Evolutionary conservation across 2,329 filamentous ascomycete genomes (phyloP).

Genomic region (Trichoderma lentiforme): DNA sequence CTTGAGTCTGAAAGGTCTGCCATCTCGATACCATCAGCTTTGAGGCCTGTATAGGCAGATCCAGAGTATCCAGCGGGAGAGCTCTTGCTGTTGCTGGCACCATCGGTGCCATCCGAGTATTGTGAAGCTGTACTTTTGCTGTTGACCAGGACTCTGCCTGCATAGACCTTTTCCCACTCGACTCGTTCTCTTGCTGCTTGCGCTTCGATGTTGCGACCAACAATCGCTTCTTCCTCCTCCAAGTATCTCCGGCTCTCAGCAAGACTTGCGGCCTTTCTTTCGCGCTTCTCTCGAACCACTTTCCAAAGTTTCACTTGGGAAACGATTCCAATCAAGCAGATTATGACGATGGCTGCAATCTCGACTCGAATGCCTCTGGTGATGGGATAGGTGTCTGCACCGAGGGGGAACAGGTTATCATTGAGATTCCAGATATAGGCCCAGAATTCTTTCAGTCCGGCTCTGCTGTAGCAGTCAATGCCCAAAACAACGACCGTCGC

Average conservation of each 20-base stretch:
- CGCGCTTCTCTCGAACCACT: slow-evolving; percentile 63
- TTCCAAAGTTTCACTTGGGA: slow-evolving; percentile 87
- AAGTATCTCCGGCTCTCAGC: slow-evolving; percentile 52
- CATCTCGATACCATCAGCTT: slow-evolving; percentile 54
- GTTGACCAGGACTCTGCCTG: slow-evolving; percentile 48
- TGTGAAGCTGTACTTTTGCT: slow-evolving; percentile 36
- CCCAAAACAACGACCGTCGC: slow-evolving; percentile 77
- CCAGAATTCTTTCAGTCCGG: slow-evolving; percentile 97
- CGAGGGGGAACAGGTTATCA: slow-evolving; percentile 71
- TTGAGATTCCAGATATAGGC: slow-evolving; percentile 87
- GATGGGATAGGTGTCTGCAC: slow-evolving; percentile 74
- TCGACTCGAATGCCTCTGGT: slow-evolving; percentile 86
- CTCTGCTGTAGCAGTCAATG: slow-evolving; percentile 84
- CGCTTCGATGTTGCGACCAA: slow-evolving; percentile 64
- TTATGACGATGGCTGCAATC: slow-evolving; percentile 70
- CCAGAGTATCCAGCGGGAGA: slow-evolving; percentile 34
- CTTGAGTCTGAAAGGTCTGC: slow-evolving; percentile 42
- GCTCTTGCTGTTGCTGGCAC: slow-evolving; percentile 44
- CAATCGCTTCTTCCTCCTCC: slow-evolving; percentile 64
- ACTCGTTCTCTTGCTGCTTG: slow-evolving; percentile 58
- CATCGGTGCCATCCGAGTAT: slow-evolving; percentile 51
- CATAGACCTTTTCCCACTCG: slow-evolving; percentile 77
- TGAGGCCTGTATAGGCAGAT: slow-evolving; percentile 35
- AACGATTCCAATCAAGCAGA: slow-evolving; percentile 71
- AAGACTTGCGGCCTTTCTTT: slow-evolving; percentile 48